Evolutionary conservation across 2,329 filamentous ascomycete genomes (phyloP).

Genomic region (Acarospora socialis): DNA sequence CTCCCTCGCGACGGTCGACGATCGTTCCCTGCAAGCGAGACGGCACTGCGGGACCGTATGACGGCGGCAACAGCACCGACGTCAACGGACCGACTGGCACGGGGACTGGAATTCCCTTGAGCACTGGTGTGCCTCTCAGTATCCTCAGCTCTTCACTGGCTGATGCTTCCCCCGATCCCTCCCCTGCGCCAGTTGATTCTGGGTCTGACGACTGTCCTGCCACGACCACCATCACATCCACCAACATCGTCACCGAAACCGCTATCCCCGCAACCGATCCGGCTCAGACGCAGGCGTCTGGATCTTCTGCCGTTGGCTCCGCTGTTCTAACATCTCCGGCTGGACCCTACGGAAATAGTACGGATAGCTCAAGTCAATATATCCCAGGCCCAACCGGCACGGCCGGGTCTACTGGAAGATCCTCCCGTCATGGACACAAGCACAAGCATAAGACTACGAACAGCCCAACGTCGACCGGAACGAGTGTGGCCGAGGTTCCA

Average conservation of each 20-base stretch:
- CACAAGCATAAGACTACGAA: too few relatives aligned
- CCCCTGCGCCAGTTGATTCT: background rate
- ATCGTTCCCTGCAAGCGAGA: conserved; percentile 2
- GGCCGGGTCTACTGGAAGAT: too few relatives aligned
- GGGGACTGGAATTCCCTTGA: conserved; percentile 3
- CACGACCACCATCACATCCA: conserved; percentile 15
- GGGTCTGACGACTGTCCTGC: conserved; percentile 4
- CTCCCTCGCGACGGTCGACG: conserved; percentile 10
- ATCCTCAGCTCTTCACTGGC: conserved; percentile 1
- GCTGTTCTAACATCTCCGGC: too few relatives aligned
- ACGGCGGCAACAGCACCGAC: conserved; percentile 4
- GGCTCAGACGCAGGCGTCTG: too few relatives aligned
- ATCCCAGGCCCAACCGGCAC: too few relatives aligned
- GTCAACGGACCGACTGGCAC: conserved; percentile 8
- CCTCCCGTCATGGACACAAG: too few relatives aligned
- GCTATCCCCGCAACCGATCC: too few relatives aligned
- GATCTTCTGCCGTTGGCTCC: too few relatives aligned
- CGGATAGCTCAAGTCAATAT: too few relatives aligned
- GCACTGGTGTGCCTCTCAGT: conserved; percentile 7
- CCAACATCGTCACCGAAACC: conserved; percentile 18
- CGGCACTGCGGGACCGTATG: conserved; percentile 1
- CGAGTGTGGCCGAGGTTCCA: too few relatives aligned
- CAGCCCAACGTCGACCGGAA: too few relatives aligned
- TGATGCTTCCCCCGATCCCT: background rate
- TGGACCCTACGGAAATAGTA: too few relatives aligned